Evolutionary conservation across 2,329 filamentous ascomycete genomes (phyloP), one percentile per base, ranked within the genome.

Genomic region (Beauveria asiatica): DNA sequence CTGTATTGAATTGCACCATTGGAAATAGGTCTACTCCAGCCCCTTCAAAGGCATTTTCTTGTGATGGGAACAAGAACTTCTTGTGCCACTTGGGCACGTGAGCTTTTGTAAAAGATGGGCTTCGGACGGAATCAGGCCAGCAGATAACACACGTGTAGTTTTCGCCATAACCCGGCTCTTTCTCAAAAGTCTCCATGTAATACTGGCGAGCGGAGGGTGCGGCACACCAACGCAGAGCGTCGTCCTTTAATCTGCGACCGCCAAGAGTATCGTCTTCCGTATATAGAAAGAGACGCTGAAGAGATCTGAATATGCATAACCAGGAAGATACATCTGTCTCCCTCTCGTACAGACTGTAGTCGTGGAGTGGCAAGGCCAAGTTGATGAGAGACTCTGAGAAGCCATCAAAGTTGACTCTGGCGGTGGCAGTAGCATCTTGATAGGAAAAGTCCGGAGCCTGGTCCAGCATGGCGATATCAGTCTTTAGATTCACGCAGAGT

Each of bases 91-190:
- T 64, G 6, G 66, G 62, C 2, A 70, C 63, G 3, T 70, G 61
- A 3, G 65, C 62, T 30, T 64, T 64, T 1, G 70, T 70, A 61
- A 70, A 74, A 8, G 69, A 68, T 1, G 62, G 59, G 39, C 73
- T 65, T 0, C 67, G 63, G 4, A 68, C 65, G 0, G 69, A 30
- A 27, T 76, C 67, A 0, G 74, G 74, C 71, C 73, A 75, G 25
- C 68, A 71, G 57, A 67, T 67, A 3, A 72, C 5, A 16, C 65
- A 65, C 19, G 67, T 57, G 9, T 67, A 30, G 9, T 70, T 63
- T 9, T 69, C 68, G n/a, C 67, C 67, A 0, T 67, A 25, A 0
- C 67, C 69, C 6, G 63, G 53, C 8, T 66, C 60, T 10, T 63
- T 65, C 25, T 72, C 70, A 2, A 65, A 62, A 4, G 69, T 68